Evolutionary conservation across 2,329 filamentous ascomycete genomes (phyloP), one percentile per base, ranked within the genome.

Genomic region (Daldinia sp.): DNA sequence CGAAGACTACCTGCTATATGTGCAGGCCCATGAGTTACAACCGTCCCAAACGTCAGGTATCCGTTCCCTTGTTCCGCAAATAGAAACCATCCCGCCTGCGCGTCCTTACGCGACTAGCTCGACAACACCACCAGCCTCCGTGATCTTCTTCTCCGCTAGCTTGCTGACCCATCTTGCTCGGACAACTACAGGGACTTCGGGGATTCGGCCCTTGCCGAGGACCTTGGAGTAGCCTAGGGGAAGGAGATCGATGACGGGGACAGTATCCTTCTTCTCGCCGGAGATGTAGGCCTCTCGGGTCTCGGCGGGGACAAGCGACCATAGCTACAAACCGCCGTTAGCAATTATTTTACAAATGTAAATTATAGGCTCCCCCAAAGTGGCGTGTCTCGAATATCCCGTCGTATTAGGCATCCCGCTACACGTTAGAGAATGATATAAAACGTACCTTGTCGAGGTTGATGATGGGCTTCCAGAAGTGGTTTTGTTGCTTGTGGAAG

Each of bases 101-200:
- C 23, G 51, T 47, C 51, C 65, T 86, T 91, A 97, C 83, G 93
- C 94, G 78, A 97, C 92, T 80, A 97, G 87, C 88, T 97, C 93
- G 77, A 96, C 86, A 77, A 97, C 92, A 83, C 94, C 94, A 82
- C 95, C 95, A 77, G 94, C 94, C 82, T 95, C 93, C 81, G 92
- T 96, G 84, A 99, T 97, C 91, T 99, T 99, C 85, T 92, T 87
- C 90, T 99, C 95, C 73, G 95, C 95, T 81, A 97, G 90, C 80
- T 91, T 91, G 87, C 90, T 93, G 83, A 99, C 92, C 86, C 93
- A 98, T 80, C 95, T 87, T 74, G 95, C 94, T 79, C 92, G 92
- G 73, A 99, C 94, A 77, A 99, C 92, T 76, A 99, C 82, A 73
- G 95, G 95, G 77, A 98, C 88, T 78, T 94, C 86, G 77, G 95